These are phyloP conservation scores for Mortierella sp. DNA, from an alignment of 371 early-diverging fungal species.

Conservation along the genomic window DNA sequence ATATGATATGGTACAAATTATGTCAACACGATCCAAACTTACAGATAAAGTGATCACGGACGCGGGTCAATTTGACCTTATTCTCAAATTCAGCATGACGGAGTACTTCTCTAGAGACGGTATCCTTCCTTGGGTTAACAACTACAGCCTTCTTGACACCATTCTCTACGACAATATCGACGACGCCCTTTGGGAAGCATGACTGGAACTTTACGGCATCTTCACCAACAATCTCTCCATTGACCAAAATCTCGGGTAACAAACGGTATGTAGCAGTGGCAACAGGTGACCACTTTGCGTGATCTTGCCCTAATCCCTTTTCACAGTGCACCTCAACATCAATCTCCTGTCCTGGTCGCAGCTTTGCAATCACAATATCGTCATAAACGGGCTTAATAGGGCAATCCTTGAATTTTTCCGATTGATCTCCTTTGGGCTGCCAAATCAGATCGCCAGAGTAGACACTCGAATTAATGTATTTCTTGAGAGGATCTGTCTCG, in stretches of 20 bases:
- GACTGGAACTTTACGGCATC: slow-evolving; percentile 88
- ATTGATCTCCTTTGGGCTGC: slow-evolving; percentile 94
- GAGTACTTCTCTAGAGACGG: slow-evolving; percentile 96
- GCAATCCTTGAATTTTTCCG: slow-evolving; percentile 66
- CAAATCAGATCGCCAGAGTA: slow-evolving; percentile 87
- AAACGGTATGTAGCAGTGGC: slow-evolving; percentile 97
- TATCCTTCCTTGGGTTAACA: slow-evolving; percentile 94
- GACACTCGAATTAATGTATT: slow-evolving; percentile 64
- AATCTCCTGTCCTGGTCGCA: slow-evolving; percentile 95
- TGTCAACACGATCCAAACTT: slow-evolving; percentile 57
- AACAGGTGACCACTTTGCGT: slow-evolving; percentile 99
- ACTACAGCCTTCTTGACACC: slow-evolving; percentile 86
- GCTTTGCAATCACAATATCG: slow-evolving; percentile 95
- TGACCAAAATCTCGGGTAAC: slow-evolving; percentile 92
- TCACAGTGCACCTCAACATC: slow-evolving; percentile 90
- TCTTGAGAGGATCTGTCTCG: slow-evolving; percentile 80
- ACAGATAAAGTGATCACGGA: slow-evolving; percentile 98
- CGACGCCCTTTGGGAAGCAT: slow-evolving; percentile 95
- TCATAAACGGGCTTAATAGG: slow-evolving; percentile 85
- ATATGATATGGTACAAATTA: not conserved
- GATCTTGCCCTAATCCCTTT: slow-evolving; percentile 96
- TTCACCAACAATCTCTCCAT: slow-evolving; percentile 89
- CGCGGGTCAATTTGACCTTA: slow-evolving; percentile 91
- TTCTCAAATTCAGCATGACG: slow-evolving; percentile 94
- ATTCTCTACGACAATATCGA: slow-evolving; percentile 80